phyloP scores from a whole-genome alignment of 225 moss, liverwort and hornwort species.

The Neckera pumila region DNA sequence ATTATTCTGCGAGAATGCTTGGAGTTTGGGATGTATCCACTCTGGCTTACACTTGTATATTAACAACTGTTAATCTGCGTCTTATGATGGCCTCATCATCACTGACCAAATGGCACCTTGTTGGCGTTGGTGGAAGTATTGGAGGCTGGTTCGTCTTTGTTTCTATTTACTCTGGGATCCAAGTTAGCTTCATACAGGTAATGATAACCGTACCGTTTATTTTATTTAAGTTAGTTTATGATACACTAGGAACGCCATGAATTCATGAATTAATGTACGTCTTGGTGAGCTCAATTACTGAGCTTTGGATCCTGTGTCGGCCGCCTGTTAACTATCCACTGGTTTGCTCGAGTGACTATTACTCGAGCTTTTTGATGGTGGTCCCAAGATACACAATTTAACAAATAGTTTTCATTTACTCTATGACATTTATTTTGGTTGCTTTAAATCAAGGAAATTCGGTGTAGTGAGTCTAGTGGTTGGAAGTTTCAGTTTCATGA shows the following conservation, averaged over 20 bases:
- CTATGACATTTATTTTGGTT: not conserved
- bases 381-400: not conserved
- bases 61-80: constrained; percentile 79
- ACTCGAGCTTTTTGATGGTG: not conserved
- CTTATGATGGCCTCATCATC: constrained; percentile 87
- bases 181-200: constrained; percentile 63
- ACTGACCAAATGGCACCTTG: constrained; percentile 74
- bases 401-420: not conserved
- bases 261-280: not conserved
- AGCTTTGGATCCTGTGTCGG: not conserved
- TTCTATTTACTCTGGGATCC: constrained; percentile 70
- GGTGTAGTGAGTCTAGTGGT: not conserved
- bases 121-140: constrained; percentile 82
- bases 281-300: not conserved
- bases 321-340: not conserved
- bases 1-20: constrained; percentile 41
- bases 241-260: not conserved
- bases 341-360: not conserved
- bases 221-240: not conserved
- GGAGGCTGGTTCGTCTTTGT: constrained; percentile 77
- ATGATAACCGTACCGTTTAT: not conserved
- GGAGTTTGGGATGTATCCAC: constrained; percentile 92
- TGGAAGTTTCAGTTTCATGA: not conserved
- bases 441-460: not conserved
- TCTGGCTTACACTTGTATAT: constrained; percentile 82